Conservation (phyloP, 2,329 filamentous ascomycete species). For the Venturia nashicola region DNA sequence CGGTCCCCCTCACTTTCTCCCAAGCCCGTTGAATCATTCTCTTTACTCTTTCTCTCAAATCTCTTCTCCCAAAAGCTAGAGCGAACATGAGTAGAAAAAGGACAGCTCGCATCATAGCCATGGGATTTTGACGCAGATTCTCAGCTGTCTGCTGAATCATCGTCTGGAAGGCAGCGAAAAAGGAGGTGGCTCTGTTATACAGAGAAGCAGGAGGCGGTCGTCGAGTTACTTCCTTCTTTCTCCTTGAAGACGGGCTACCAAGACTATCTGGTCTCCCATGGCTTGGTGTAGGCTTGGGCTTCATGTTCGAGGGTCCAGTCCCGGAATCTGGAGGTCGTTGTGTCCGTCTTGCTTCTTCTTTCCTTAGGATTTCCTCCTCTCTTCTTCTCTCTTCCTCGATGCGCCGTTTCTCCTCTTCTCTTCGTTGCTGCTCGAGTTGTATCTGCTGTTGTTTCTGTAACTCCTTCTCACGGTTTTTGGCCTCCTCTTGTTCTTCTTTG, state of each 20-base stretch:
- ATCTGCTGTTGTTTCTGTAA: constrained; percentile 48
- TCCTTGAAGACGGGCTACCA: constrained; percentile 13
- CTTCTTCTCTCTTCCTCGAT: constrained; percentile 19
- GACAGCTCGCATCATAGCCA: constrained; percentile 48
- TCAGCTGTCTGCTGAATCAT: constrained; percentile 38
- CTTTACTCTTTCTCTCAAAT: constrained; percentile 62
- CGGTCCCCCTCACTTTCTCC: constrained; percentile 71
- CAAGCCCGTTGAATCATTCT: constrained; percentile 57
- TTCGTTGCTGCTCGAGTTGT: constrained; percentile 38
- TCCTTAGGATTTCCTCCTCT: constrained; percentile 22
- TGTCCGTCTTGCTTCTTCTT: constrained; percentile 30
- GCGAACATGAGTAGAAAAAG: constrained; percentile 71
- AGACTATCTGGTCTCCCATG: constrained; percentile 13
- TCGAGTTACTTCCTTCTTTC: constrained; percentile 18
- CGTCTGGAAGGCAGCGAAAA: constrained; percentile 35
- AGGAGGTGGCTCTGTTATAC: constrained; percentile 29
- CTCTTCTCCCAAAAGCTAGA: constrained; percentile 60
- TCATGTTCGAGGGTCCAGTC: constrained; percentile 12
- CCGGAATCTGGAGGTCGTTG: constrained; percentile 18
- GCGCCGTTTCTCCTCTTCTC: constrained; percentile 22
- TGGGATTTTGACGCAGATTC: constrained; percentile 41
- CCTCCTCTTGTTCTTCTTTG: constrained; percentile 68
- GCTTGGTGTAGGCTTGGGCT: background rate
- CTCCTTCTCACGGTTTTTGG: constrained; percentile 46
- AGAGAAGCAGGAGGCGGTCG: constrained; percentile 22